Evolutionary conservation across 257 asterid genomes (phyloP).

Genomic region (Penstemon newberryi): DNA sequence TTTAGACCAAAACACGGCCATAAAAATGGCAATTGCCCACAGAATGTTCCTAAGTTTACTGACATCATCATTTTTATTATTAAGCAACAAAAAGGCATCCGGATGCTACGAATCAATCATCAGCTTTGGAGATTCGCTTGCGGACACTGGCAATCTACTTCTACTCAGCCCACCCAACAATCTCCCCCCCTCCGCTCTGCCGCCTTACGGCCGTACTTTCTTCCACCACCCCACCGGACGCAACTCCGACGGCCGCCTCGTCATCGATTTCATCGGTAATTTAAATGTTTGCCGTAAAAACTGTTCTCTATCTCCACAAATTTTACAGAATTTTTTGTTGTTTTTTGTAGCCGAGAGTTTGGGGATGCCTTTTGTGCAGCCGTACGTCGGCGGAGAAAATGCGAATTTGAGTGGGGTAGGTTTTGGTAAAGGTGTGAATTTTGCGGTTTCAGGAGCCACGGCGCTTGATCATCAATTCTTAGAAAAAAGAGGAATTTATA

Average conservation of each 20-base stretch:
- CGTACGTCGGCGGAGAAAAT: constrained; percentile 30
- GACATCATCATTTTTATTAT: too few relatives aligned
- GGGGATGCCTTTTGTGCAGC: constrained; percentile 42
- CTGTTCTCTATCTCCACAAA: not conserved
- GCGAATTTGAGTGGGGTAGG: not conserved
- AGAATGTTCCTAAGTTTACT: too few relatives aligned
- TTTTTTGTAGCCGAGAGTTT: constrained; percentile 40
- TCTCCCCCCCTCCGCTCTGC: constrained; percentile 16
- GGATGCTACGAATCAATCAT: constrained; percentile 45
- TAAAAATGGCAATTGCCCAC: too few relatives aligned
- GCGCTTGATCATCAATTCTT: constrained; percentile 39
- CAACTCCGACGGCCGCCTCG: constrained; percentile 57
- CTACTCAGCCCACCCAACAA: constrained; percentile 17
- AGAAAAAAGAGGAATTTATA: constrained; percentile 32
- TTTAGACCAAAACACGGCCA: too few relatives aligned
- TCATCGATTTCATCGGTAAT: constrained; percentile 60
- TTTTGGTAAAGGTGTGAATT: constrained; percentile 47
- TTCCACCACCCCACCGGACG: constrained; percentile 60
- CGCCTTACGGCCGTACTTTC: constrained; percentile 57
- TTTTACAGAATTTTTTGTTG: not conserved
- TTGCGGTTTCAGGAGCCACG: constrained; percentile 56
- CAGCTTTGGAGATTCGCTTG: constrained; percentile 64
- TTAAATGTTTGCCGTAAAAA: not conserved
- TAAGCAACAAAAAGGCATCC: too few relatives aligned
- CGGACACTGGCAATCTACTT: constrained; percentile 55